Conservation (phyloP, 2,329 filamentous ascomycete species). For the Epichloe glyceriae region DNA sequence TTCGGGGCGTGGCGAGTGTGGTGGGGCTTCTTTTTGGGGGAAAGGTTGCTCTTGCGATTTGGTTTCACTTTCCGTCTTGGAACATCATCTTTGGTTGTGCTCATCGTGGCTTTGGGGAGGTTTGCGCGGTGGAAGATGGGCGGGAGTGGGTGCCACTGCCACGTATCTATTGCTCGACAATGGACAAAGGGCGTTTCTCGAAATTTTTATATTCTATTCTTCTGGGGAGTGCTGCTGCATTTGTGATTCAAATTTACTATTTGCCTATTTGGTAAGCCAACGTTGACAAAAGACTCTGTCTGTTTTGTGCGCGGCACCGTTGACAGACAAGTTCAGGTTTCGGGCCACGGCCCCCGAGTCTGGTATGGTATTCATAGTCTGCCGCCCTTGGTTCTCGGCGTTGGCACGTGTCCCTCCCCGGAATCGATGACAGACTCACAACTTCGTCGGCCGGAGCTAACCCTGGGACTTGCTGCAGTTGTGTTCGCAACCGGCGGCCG, state of each 20-base stretch:
- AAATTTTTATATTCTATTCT: background rate
- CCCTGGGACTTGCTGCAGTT: background rate
- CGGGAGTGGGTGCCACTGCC: too few relatives aligned
- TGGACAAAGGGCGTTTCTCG: too few relatives aligned
- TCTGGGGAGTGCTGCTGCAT: background rate
- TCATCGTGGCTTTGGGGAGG: too few relatives aligned
- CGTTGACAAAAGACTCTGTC: background rate
- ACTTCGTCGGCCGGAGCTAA: background rate
- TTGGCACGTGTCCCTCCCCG: background rate
- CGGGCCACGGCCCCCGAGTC: background rate
- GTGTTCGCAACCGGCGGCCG: background rate
- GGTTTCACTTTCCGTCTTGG: too few relatives aligned
- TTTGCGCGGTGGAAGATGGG: too few relatives aligned
- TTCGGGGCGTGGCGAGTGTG: too few relatives aligned
- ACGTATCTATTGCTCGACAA: too few relatives aligned
- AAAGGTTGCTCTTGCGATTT: too few relatives aligned
- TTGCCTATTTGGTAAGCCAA: background rate
- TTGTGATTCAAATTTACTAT: background rate
- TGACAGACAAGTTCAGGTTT: background rate
- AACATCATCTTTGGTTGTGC: too few relatives aligned
- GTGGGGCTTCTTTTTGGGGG: too few relatives aligned
- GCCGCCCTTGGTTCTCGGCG: background rate
- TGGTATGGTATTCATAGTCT: background rate
- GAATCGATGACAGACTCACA: background rate
- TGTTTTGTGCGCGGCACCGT: background rate